phyloP scores from a whole-genome alignment of 2,329 filamentous ascomycete species.

The Neofusicoccum kwambonambiense region DNA sequence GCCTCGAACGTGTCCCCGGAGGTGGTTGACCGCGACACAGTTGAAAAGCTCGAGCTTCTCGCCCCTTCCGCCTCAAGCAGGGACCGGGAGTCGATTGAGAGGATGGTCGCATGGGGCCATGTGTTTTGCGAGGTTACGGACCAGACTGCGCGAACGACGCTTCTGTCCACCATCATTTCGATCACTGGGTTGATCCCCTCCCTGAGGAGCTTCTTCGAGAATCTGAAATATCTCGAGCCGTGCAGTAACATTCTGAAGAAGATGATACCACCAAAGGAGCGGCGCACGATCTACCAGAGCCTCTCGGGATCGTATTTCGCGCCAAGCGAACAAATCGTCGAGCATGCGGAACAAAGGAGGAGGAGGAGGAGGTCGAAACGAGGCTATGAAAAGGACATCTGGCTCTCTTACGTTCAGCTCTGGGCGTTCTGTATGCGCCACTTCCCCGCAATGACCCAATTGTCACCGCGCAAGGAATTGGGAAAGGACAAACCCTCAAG shows the following conservation, averaged over 20 bases:
- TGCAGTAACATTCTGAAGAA: constrained; percentile 20
- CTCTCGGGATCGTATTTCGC: constrained; percentile 21
- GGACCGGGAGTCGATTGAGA: constrained; percentile 5
- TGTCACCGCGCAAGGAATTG: neutral
- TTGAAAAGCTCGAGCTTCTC: constrained; percentile 19
- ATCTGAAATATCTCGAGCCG: constrained; percentile 23
- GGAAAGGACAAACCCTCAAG: neutral
- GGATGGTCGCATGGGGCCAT: neutral
- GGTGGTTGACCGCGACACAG: constrained; percentile 18
- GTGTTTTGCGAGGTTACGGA: constrained; percentile 13
- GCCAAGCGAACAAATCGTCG: neutral
- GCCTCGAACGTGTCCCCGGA: neutral
- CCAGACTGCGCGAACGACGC: neutral
- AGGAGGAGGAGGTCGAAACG: neutral
- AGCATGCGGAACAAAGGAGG: constrained; percentile 14
- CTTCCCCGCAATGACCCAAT: neutral
- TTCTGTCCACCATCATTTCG: neutral
- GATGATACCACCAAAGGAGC: constrained; percentile 17
- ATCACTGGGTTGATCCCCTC: constrained; percentile 20
- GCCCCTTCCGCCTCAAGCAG: constrained; percentile 17
- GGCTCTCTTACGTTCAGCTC: constrained; percentile 2
- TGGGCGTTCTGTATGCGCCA: constrained; percentile 7
- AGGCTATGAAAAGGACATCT: neutral
- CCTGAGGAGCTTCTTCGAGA: constrained; percentile 22
- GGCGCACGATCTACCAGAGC: constrained; percentile 15